These are phyloP conservation scores for Aleurites moluccanus DNA, from an alignment of 441 rosid genomes.

Conservation along the genomic window DNA sequence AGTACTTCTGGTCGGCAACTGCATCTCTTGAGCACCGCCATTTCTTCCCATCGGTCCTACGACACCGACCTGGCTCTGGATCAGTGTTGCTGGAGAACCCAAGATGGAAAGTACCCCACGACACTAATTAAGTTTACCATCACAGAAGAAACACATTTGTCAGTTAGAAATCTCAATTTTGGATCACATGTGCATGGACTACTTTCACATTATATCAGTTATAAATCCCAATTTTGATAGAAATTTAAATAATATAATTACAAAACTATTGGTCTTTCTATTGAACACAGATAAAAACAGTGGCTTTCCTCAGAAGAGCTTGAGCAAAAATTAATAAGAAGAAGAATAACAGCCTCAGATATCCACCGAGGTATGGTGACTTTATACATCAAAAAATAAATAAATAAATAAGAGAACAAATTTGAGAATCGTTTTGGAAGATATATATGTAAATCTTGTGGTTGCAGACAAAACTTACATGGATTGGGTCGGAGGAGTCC, in stretches of 20 bases:
- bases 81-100: slow-evolving; percentile 70
- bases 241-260: not conserved
- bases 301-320: not conserved
- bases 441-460: not conserved
- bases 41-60: slow-evolving; percentile 96
- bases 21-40: slow-evolving; percentile 96
- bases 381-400: not conserved
- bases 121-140: slow-evolving; percentile 36
- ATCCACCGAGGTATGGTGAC: not conserved
- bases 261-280: not conserved
- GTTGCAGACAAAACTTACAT: slow-evolving; percentile 39
- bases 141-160: not conserved
- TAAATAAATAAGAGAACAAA: too few relatives aligned
- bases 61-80: slow-evolving; percentile 93
- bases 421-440: not conserved
- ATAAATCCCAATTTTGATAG: too few relatives aligned
- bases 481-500: slow-evolving; percentile 58
- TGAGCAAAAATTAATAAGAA: too few relatives aligned
- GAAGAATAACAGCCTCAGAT: too few relatives aligned
- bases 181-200: not conserved
- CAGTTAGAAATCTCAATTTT: not conserved
- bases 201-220: not conserved
- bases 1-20: slow-evolving; percentile 84
- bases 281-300: not conserved
- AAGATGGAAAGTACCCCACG: slow-evolving; percentile 79